Percentiles rank a stretch among this genome's conserved stretches.
Evolutionary conservation across 2,329 filamentous ascomycete genomes (phyloP).

Genomic region (Bipolaris cookei): DNA sequence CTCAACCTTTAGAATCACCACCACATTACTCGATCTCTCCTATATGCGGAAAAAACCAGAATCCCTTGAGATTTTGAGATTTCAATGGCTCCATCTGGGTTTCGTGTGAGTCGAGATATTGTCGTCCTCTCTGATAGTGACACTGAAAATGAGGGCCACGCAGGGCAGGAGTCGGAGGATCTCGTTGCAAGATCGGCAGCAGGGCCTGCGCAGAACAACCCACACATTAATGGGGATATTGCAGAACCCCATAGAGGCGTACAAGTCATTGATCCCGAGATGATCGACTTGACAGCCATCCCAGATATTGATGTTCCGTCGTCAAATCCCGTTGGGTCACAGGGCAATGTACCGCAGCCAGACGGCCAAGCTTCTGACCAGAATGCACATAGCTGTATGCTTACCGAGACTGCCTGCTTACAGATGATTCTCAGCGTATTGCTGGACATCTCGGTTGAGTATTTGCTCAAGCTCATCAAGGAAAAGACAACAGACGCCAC

Average conservation of each 20-base stretch:
- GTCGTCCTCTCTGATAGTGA: slow-evolving; percentile 36
- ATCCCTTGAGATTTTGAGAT: background rate
- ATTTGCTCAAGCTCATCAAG: slow-evolving; percentile 38
- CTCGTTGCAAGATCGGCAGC: slow-evolving; percentile 11
- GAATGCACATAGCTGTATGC: slow-evolving; percentile 1
- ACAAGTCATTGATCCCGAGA: slow-evolving; percentile 6
- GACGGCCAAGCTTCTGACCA: background rate
- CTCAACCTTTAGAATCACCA: slow-evolving; percentile 1
- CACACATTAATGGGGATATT: slow-evolving; percentile 9
- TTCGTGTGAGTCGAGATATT: slow-evolving; percentile 13
- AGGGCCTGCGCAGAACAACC: slow-evolving; percentile 8
- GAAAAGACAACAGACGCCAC: slow-evolving; percentile 30
- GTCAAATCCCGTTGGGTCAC: slow-evolving; percentile 3
- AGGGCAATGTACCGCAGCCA: slow-evolving; percentile 1
- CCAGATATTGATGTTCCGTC: slow-evolving; percentile 34
- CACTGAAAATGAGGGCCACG: slow-evolving; percentile 12
- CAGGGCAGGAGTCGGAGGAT: slow-evolving; percentile 8
- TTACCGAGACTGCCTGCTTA: slow-evolving; percentile 38
- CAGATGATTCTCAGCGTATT: slow-evolving; percentile 44
- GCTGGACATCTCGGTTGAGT: slow-evolving; percentile 42
- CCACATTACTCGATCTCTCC: background rate
- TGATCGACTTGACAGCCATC: slow-evolving; percentile 33
- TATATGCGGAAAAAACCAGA: background rate
- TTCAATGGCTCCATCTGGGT: slow-evolving; percentile 20
- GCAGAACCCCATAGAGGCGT: background rate